Evolutionary conservation across 768 basidiomycete genomes (phyloP), one percentile per base, ranked within the genome.

Genomic region (Dentipellis sp.): DNA sequence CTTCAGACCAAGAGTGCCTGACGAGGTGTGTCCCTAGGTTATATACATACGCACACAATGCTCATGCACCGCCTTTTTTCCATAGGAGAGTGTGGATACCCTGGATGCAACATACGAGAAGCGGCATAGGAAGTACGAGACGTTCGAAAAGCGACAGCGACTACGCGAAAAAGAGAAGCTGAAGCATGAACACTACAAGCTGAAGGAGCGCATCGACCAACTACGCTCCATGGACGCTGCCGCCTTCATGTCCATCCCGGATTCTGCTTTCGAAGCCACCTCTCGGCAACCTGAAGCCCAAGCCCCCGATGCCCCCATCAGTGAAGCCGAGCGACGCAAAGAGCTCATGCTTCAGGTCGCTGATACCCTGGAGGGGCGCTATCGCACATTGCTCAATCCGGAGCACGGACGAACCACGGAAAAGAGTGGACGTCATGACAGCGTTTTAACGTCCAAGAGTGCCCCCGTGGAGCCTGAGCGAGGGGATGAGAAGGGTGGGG

Each of bases 121-220:
- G 60, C 81, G 90, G 46, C 92, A 95, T 69, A 79, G 83, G 52
- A 91, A 89, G 66, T 93, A 89, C 68, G 91, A 94, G 67, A 79
- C 78, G 12, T 86, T 89, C 57, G 93, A 94, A 70, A 91, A 90
- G 67, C 81, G 91, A 8, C 83, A 86, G 65, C 85, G 91, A 4
- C 72, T 89, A 36, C 82, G 91, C 54, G 92, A 94, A 71, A 91
- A 91, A 70, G 92, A 95, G 70, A 92, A 92, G 66, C 79, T 94
- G 54, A 86, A 88, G 69, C 86, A 92, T 61, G 91, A 94, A 65
- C 90, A 92, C 62, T 92, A 93, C 72, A 91, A 92, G 66, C 81
- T 95, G 64, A 87, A 88, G 68, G 86, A 92, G 65, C 82, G 92
- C 37, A 87, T 94, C 58, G 91, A 94, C 52, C 87, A 93, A 64